These are phyloP conservation scores for Aspergillus sojae DNA, from an alignment of 2,329 filamentous ascomycete genomes.

Conservation along the genomic window DNA sequence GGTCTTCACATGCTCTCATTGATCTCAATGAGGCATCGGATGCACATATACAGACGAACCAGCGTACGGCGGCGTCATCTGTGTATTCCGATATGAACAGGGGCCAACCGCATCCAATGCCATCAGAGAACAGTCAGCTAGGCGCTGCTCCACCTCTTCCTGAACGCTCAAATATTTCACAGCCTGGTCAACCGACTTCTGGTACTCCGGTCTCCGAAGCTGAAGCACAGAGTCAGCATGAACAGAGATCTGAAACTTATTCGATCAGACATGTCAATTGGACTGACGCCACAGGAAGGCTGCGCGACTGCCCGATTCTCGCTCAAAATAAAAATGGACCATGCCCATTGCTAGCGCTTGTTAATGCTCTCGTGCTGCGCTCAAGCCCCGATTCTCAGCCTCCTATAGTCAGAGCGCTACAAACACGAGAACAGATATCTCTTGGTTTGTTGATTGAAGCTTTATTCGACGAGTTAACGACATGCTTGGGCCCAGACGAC, in stretches of 20 bases:
- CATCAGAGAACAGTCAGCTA: conserved; percentile 3
- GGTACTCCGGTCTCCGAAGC: conserved; percentile 27
- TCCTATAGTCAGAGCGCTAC: conserved; percentile 74
- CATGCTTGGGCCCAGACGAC: conserved; percentile 67
- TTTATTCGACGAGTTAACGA: conserved; percentile 91
- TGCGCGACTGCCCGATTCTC: conserved; percentile 80
- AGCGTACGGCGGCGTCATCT: conserved; percentile 17
- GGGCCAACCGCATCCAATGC: background rate
- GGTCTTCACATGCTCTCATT: conserved; percentile 37
- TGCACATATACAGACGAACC: conserved; percentile 10
- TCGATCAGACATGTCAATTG: conserved; percentile 90
- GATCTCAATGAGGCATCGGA: conserved; percentile 27
- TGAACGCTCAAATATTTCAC: conserved; percentile 5
- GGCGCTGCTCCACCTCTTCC: conserved; percentile 15
- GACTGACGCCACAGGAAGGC: conserved; percentile 68
- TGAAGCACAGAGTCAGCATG: conserved; percentile 38
- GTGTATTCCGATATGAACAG: conserved; percentile 8
- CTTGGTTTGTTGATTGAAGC: conserved; percentile 83
- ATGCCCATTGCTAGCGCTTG: conserved; percentile 87
- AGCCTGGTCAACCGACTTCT: conserved; percentile 8
- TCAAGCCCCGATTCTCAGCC: conserved; percentile 69
- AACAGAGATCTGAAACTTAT: conserved; percentile 74
- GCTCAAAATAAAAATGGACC: conserved; percentile 94
- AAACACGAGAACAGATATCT: conserved; percentile 83
- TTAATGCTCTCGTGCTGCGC: conserved; percentile 87